Conservation (phyloP, 73 alveolate genomes). For the Stentor roeselii region DNA sequence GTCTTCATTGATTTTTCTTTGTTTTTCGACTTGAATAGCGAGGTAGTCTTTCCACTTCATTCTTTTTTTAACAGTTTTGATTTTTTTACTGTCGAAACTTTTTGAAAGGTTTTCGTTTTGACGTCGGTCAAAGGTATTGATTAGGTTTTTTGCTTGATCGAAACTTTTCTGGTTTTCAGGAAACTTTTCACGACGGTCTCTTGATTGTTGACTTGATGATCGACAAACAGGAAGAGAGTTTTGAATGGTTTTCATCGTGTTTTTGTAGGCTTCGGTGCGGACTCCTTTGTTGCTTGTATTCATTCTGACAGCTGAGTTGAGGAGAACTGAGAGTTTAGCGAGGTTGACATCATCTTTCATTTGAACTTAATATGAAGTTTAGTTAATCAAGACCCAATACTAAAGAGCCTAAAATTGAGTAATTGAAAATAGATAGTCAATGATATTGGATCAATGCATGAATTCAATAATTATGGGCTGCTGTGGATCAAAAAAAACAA, state of each 20-base stretch:
- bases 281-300: neutral
- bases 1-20: neutral
- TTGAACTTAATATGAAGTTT: no score
- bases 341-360: neutral
- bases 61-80: no score
- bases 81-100: neutral
- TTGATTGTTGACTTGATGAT: no score
- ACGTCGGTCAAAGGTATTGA: neutral
- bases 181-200: neutral
- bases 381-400: neutral
- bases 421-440: no score
- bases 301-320: neutral
- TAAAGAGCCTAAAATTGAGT: no score
- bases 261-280: neutral
- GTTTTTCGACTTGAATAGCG: neutral
- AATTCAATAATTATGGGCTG: no score
- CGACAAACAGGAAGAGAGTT: no score
- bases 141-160: neutral
- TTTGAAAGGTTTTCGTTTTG: neutral
- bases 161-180: neutral
- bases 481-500: no score
- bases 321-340: neutral
- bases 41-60: constrained; percentile 2
- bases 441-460: no score
- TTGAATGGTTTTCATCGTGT: no score